Evolutionary conservation across 345 rosid genomes (phyloP).

Genomic region (Eucalyptus brandiana): DNA sequence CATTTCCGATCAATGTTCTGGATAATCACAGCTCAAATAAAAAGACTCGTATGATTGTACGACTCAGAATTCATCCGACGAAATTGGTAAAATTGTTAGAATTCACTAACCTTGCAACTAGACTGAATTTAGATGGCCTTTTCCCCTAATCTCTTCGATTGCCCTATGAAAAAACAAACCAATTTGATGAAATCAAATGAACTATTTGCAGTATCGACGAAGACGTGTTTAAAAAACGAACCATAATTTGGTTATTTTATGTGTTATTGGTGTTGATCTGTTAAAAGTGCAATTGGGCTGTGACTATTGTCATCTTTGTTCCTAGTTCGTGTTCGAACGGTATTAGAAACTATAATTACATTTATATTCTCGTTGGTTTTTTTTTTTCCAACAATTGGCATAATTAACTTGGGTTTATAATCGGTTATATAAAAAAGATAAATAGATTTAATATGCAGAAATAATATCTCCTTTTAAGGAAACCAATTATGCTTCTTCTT

Average conservation of each 20-base stretch:
- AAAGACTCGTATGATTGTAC: too few species aligned
- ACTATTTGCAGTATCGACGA: neutral
- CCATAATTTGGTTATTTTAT: neutral
- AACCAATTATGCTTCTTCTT: neutral
- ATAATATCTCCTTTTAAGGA: neutral
- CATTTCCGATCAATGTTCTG: neutral
- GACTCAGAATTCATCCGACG: neutral
- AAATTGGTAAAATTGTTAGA: neutral
- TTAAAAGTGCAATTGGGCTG: neutral
- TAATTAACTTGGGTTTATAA: neutral
- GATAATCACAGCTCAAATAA: neutral
- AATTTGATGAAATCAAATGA: neutral
- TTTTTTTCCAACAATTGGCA: neutral
- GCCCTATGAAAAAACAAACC: neutral
- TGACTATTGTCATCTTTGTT: neutral
- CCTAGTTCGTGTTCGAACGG: too few species aligned
- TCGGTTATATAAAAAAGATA: too few species aligned
- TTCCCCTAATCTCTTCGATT: neutral
- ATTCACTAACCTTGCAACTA: neutral
- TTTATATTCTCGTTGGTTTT: neutral
- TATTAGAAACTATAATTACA: neutral
- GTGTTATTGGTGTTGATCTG: neutral
- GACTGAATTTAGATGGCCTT: neutral
- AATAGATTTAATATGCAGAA: neutral
- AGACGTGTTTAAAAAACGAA: neutral